phyloP scores from a whole-genome alignment of 176 grass and related monocot genomes.

The Puccinellia tenuiflora region DNA sequence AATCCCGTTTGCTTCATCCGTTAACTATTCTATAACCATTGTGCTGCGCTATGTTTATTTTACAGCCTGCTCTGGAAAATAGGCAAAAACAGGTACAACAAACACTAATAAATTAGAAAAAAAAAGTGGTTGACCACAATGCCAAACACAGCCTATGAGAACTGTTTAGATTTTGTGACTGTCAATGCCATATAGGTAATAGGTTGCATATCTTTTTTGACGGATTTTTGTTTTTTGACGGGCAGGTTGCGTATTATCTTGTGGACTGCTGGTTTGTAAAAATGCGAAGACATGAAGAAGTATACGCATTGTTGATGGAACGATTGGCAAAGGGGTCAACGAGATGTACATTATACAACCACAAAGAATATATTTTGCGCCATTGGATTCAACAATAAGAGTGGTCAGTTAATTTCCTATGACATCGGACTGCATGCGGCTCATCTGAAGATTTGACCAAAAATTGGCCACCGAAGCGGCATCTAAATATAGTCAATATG shows the following conservation, averaged over 20 bases:
- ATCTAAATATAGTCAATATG: slow-evolving; percentile 2
- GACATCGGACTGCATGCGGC: not conserved
- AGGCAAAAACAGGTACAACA: too few species aligned
- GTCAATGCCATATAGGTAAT: too few species aligned
- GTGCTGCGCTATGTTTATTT: too few species aligned
- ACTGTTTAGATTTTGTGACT: too few species aligned
- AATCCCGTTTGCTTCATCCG: too few species aligned
- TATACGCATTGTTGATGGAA: not conserved
- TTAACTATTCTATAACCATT: too few species aligned
- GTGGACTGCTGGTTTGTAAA: not conserved
- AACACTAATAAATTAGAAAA: too few species aligned
- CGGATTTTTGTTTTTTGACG: too few species aligned
- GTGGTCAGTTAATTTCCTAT: slow-evolving; percentile 20
- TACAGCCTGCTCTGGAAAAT: too few species aligned
- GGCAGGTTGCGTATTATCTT: not conserved
- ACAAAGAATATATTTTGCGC: slow-evolving; percentile 40
- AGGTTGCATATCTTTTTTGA: too few species aligned
- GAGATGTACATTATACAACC: not conserved
- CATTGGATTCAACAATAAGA: slow-evolving; percentile 18
- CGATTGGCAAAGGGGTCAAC: not conserved
- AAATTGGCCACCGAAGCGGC: slow-evolving; percentile 27
- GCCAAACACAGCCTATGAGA: too few species aligned
- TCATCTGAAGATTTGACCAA: slow-evolving; percentile 24
- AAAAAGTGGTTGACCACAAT: too few species aligned
- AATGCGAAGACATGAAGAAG: not conserved